Evolutionary conservation across 352 stramenopile genomes (phyloP).

Genomic region (Globisporangium irregulare): DNA sequence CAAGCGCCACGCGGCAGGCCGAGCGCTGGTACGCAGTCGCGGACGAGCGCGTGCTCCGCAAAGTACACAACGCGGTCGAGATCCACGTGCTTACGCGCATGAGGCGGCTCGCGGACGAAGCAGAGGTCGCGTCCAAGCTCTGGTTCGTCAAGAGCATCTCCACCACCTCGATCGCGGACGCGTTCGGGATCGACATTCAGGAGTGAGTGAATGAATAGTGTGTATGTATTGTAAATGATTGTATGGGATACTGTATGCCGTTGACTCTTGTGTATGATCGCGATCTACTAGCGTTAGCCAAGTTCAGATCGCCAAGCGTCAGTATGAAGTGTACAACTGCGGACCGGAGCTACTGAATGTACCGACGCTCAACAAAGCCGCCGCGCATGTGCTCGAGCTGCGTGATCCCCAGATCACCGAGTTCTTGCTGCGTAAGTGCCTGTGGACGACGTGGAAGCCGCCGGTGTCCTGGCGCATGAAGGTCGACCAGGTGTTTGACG

Average conservation of each 20-base stretch:
- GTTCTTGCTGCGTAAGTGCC: conserved; percentile 39
- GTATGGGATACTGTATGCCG: background rate
- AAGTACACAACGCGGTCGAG: conserved; percentile 48
- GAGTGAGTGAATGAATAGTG: conserved; percentile 32
- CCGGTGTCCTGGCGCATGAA: conserved; percentile 62
- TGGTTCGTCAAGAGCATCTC: conserved; percentile 67
- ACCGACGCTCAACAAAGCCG: conserved; percentile 33
- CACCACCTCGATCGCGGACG: conserved; percentile 47
- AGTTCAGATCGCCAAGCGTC: conserved; percentile 50
- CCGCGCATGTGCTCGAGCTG: conserved; percentile 28
- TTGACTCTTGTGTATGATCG: background rate
- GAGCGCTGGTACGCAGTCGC: conserved; percentile 47
- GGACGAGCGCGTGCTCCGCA: conserved; percentile 50
- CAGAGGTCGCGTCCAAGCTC: conserved; percentile 56
- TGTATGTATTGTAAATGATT: background rate
- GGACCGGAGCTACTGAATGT: conserved; percentile 46
- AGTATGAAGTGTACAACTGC: conserved; percentile 53
- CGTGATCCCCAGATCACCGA: conserved; percentile 25
- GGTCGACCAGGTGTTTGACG: conserved; percentile 60
- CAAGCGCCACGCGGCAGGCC: conserved; percentile 32
- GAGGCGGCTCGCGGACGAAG: conserved; percentile 37
- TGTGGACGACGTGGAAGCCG: conserved; percentile 60
- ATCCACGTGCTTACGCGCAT: conserved; percentile 43
- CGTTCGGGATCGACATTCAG: conserved; percentile 43
- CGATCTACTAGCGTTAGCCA: conserved; percentile 33